phyloP scores from a whole-genome alignment of 495 filamentous ascomycete species.

The Neurospora terricola region DNA sequence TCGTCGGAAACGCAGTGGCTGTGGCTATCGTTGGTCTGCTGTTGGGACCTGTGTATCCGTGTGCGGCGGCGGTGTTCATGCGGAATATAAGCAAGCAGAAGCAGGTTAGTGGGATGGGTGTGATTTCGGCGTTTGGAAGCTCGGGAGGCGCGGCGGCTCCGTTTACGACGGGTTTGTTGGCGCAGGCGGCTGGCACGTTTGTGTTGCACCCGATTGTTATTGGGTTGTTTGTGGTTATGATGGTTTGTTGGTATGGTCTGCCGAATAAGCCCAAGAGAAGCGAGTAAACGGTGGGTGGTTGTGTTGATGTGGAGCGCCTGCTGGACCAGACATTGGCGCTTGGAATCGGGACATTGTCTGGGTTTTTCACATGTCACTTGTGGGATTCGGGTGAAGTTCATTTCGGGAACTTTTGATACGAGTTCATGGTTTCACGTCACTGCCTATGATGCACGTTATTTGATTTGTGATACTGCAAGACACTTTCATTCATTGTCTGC shows the following conservation, averaged over 20 bases:
- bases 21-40: constrained; percentile 64
- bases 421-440: too few relatives aligned
- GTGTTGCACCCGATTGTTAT: constrained; percentile 67
- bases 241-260: constrained; percentile 51
- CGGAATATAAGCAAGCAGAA: constrained; percentile 50
- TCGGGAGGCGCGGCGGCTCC: constrained; percentile 65
- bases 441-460: too few relatives aligned
- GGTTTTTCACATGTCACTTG: too few relatives aligned
- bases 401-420: too few relatives aligned
- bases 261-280: constrained; percentile 45
- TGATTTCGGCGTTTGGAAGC: constrained; percentile 64
- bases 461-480: too few relatives aligned
- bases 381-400: too few relatives aligned
- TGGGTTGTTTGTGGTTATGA: constrained; percentile 59
- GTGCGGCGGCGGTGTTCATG: constrained; percentile 56
- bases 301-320: neutral
- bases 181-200: constrained; percentile 58
- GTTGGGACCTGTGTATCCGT: constrained; percentile 71
- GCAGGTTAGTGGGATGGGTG: constrained; percentile 56
- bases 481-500: too few relatives aligned
- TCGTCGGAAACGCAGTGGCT: constrained; percentile 60
- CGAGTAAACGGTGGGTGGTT: constrained; percentile 23
- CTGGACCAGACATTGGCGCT: too few relatives aligned
- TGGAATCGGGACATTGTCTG: too few relatives aligned
- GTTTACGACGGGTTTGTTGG: constrained; percentile 63